Evolutionary conservation across 2,329 filamentous ascomycete species (phyloP).

Genomic region (Grosmannia clavigera): DNA sequence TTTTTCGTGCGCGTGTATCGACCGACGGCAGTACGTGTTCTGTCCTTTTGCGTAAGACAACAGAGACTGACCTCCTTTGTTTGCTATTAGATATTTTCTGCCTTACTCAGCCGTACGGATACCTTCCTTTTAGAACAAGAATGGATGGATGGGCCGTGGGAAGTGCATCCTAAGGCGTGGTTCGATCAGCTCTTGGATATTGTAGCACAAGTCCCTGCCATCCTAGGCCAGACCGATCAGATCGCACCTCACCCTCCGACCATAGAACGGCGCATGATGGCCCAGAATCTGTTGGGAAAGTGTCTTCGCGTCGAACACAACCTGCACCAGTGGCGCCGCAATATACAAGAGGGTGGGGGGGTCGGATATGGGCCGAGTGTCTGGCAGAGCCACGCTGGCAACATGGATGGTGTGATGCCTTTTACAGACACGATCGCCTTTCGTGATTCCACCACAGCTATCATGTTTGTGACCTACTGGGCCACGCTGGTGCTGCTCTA

Average conservation of each 20-base stretch:
- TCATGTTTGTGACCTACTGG: slow-evolving; percentile 43
- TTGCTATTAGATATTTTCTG: slow-evolving; percentile 27
- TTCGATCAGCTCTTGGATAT: slow-evolving; percentile 42
- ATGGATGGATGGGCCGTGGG: slow-evolving; percentile 41
- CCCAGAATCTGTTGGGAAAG: slow-evolving; percentile 34
- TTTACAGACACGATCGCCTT: slow-evolving; percentile 35
- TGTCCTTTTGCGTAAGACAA: background rate
- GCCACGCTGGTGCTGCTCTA: slow-evolving; percentile 36
- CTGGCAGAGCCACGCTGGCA: slow-evolving; percentile 24
- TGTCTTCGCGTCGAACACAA: slow-evolving; percentile 35
- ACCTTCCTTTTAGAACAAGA: slow-evolving; percentile 39
- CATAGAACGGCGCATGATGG: slow-evolving; percentile 27
- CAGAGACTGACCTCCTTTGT: background rate
- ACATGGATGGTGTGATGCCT: slow-evolving; percentile 22
- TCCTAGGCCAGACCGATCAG: slow-evolving; percentile 33
- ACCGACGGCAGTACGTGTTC: slow-evolving; percentile 34
- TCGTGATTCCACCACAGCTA: slow-evolving; percentile 28
- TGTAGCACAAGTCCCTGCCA: slow-evolving; percentile 30
- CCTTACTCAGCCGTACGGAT: slow-evolving; percentile 35
- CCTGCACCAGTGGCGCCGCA: slow-evolving; percentile 34
- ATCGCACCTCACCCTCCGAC: slow-evolving; percentile 27
- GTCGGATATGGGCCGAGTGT: slow-evolving; percentile 13
- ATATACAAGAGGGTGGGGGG: slow-evolving; percentile 13
- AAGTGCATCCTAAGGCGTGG: slow-evolving; percentile 34
- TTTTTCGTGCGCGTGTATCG: slow-evolving; percentile 45